These are phyloP conservation scores for Triticum aestivum DNA, from an alignment of 176 grass and related monocot genomes.

Conservation along the genomic window DNA sequence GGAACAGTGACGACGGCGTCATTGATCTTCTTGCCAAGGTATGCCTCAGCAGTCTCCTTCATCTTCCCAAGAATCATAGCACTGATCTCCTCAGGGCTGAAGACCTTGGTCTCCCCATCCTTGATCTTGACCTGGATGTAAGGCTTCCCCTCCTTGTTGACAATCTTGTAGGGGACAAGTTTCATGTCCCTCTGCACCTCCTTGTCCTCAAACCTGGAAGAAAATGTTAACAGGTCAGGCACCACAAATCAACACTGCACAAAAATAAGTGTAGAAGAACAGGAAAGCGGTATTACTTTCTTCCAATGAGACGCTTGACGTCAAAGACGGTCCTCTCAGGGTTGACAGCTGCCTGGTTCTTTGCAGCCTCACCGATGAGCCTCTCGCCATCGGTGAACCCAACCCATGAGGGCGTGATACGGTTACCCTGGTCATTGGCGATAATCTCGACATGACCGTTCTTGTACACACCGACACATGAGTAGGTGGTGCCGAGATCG, in stretches of 20 bases:
- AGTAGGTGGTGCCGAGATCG: slow-evolving; percentile 65
- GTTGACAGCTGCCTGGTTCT: slow-evolving; percentile 68
- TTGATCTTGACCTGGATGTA: slow-evolving; percentile 73
- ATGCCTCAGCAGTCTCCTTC: slow-evolving; percentile 75
- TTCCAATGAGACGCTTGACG: slow-evolving; percentile 75
- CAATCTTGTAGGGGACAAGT: slow-evolving; percentile 79
- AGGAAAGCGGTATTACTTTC: slow-evolving; percentile 40
- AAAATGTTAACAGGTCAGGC: not conserved
- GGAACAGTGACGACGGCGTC: slow-evolving; percentile 73
- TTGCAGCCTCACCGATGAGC: slow-evolving; percentile 75
- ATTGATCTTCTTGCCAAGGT: slow-evolving; percentile 73
- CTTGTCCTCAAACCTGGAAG: slow-evolving; percentile 64
- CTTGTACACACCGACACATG: slow-evolving; percentile 61
- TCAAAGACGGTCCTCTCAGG: slow-evolving; percentile 73
- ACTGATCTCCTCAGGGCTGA: slow-evolving; percentile 74
- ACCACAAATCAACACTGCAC: not conserved
- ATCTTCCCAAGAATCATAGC: slow-evolving; percentile 75
- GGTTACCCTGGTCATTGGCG: slow-evolving; percentile 77
- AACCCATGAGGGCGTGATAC: slow-evolving; percentile 72
- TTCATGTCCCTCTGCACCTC: slow-evolving; percentile 82
- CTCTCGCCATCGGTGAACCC: slow-evolving; percentile 63
- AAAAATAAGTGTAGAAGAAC: not conserved
- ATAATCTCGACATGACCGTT: slow-evolving; percentile 68
- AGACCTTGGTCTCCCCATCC: slow-evolving; percentile 71
- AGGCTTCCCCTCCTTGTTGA: slow-evolving; percentile 64